Base-by-base conservation (phyloP, 176 grass and related monocot species). In the Urochloa ruziziensis region DNA sequence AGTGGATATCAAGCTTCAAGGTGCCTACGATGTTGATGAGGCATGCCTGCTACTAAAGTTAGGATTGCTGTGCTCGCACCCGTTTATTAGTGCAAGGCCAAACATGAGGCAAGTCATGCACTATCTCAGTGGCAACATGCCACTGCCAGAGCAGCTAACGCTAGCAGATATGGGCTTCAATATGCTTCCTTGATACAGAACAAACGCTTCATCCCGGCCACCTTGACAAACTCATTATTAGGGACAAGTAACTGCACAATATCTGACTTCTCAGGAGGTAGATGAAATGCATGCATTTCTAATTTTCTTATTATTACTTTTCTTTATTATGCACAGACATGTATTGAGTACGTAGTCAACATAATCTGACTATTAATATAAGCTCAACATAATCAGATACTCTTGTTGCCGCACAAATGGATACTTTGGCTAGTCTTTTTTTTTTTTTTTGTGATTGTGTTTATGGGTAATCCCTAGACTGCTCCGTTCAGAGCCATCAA, bases 21-120 rank as follows among this genome's bases (percentile, higher is more conserved):
- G 64, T 5, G 29, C 21, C 0, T 73, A 73, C 7, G 10, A 73
- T 73, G 27, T 23, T 73, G 17, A 51, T 12, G 46, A 73, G 70
- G 70, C 83, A 32, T 48, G 67, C 33, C 46, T 91, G 60, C 57
- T 87, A 57, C 73, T 91, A 1, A 84, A 87, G 67, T 35, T 91
- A n/a, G 89, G 84, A 30, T 4, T 91, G 16, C 8, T 87, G 19
- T 91, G 84, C 28, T 80, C 79, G 10, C 89, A 91, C 3, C 81
- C 89, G 4, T 57, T 63, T 14, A 68, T 74, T 0, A 35, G 34
- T 58, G 13, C 21, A 10, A 87, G 89, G 67, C 89, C 89, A 25
- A 74, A 35, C 8, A 87, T 84, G 64, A 74, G 65, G 36, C 19
- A 80, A 39, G 84, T 84, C 49, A 23, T 72, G 47, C 58, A 73